phyloP scores from a whole-genome alignment of 352 stramenopile species.

The Phytopythium vexans region DNA sequence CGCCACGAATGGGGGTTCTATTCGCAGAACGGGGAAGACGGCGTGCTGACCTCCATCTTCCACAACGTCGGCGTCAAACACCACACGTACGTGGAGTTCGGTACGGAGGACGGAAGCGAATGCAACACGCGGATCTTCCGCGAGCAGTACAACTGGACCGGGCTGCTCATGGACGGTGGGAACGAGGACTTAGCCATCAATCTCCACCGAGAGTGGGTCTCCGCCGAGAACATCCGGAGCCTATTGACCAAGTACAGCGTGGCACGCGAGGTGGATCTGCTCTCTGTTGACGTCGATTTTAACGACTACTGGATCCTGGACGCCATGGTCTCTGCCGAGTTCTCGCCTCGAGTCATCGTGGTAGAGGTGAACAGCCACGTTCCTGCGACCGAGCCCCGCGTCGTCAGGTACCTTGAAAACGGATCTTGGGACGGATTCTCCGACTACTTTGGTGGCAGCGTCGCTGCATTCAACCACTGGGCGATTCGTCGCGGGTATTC shows the following conservation, averaged over 20 bases:
- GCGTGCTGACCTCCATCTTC: slow-evolving; percentile 60
- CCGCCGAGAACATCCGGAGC: slow-evolving; percentile 54
- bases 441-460: slow-evolving; percentile 57
- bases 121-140: slow-evolving; percentile 63
- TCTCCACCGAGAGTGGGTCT: slow-evolving; percentile 57
- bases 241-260: slow-evolving; percentile 49
- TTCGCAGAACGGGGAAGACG: slow-evolving; percentile 76
- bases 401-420: slow-evolving; percentile 40
- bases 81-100: slow-evolving; percentile 64
- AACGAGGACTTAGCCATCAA: slow-evolving; percentile 42
- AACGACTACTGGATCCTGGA: slow-evolving; percentile 73
- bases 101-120: slow-evolving; percentile 44
- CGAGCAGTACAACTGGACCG: slow-evolving; percentile 44
- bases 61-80: slow-evolving; percentile 31
- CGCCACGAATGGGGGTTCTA: slow-evolving; percentile 58
- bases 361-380: slow-evolving; percentile 69
- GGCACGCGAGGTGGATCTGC: slow-evolving; percentile 44
- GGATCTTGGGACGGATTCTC: slow-evolving; percentile 42
- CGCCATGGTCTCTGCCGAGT: slow-evolving; percentile 37
- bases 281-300: slow-evolving; percentile 76
- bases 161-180: slow-evolving; percentile 58
- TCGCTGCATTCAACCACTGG: slow-evolving; percentile 49
- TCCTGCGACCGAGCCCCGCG: slow-evolving; percentile 30
- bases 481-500: slow-evolving; percentile 41
- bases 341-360: slow-evolving; percentile 53